Evolutionary conservation across 352 stramenopile genomes (phyloP).

Genomic region (Phytopythium montanum): DNA sequence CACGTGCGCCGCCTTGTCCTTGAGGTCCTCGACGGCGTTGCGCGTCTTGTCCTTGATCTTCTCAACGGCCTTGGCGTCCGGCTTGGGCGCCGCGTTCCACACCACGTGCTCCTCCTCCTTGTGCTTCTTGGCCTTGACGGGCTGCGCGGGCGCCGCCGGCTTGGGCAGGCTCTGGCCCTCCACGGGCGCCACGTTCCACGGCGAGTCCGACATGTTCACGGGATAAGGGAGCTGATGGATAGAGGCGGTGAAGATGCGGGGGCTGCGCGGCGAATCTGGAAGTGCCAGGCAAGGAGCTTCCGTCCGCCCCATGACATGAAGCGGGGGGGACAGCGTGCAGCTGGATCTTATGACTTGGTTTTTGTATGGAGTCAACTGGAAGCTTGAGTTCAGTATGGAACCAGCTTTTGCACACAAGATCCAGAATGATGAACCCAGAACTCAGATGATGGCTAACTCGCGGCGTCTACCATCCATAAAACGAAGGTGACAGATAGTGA

Average conservation of each 20-base stretch:
- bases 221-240: not conserved
- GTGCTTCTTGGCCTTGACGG: constrained; percentile 24
- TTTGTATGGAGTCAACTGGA: too few species aligned
- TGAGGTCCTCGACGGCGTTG: constrained; percentile 34
- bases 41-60: constrained; percentile 47
- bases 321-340: not conserved
- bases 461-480: not conserved
- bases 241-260: not conserved
- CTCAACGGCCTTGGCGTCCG: constrained; percentile 25
- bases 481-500: not conserved
- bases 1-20: constrained; percentile 39
- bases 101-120: constrained; percentile 38
- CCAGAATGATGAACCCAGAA: not conserved
- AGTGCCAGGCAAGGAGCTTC: constrained; percentile 29
- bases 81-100: constrained; percentile 39
- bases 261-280: constrained; percentile 13
- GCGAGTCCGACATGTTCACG: constrained; percentile 31
- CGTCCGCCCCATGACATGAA: not conserved
- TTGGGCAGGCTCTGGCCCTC: constrained; percentile 26
- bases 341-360: not conserved
- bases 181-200: constrained; percentile 38
- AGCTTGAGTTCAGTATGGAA: too few species aligned
- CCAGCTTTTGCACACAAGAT: not conserved
- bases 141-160: constrained; percentile 12
- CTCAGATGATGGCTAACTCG: not conserved